Evolutionary conservation across 2,329 filamentous ascomycete species (phyloP), one percentile per base, ranked within the genome.

Genomic region (Cercospora berteroae): DNA sequence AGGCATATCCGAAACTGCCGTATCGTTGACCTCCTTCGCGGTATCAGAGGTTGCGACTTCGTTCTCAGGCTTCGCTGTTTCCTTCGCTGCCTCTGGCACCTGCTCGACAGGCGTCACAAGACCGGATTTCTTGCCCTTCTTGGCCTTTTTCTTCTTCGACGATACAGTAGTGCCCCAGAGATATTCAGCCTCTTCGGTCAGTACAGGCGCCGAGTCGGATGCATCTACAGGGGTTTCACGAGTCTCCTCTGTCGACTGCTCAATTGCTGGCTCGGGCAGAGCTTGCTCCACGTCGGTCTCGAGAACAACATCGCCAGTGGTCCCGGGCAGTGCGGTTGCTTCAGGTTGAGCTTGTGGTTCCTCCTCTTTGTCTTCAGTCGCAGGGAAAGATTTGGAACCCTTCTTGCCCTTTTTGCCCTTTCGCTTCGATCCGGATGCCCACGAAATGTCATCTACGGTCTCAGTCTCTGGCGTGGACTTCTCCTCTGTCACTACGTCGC

Each of bases 81-180:
- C 12, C 42, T 31, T 44, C 4, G 23, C 57, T 10, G 61, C 63
- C 20, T 68, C 42, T 60, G 33, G 16, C 8, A 23, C 33, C 12
- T 29, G 48, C 78, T 76, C 52, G 80, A 77, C 57, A 42, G 12
- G 31, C 36, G 36, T 44, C 57, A 20, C 36, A 42, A 69, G 63
- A 27, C 20, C 58, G 12, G 70, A 68, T 72, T 81, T 83, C 42
- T 75, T 75, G 69, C 76, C 83, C 59, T 80, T 82, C 74, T 80
- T 83, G 33, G 78, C 80, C 67, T 81, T 78, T 58, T 71, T 70
- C 25, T 68, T 67, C 60, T 72, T 68, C n/a, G 57, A 20, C 9
- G 52, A 25, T 5, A 67, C 44, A 9, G 66, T 36, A n/a, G 39
- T 61, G 23, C 39, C 20, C 52, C 52, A 48, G 42, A 52, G 44